Evolutionary conservation across 495 filamentous ascomycete species (phyloP).

Genomic region (Trichoderma parareesei): DNA sequence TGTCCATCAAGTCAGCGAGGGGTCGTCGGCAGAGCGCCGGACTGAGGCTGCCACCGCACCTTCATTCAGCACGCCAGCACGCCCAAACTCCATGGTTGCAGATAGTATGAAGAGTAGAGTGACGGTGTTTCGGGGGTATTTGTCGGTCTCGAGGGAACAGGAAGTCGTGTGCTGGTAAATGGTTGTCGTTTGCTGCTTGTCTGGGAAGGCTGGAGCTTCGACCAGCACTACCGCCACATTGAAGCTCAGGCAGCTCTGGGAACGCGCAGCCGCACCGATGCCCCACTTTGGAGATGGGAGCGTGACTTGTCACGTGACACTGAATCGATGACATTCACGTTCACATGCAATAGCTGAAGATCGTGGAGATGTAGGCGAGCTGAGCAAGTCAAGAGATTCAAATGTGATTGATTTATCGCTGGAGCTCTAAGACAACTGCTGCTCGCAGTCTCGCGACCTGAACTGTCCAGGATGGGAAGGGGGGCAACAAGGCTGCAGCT

Average conservation of each 20-base stretch:
- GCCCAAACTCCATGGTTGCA: slow-evolving; percentile 50
- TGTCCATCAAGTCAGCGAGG: slow-evolving; percentile 15
- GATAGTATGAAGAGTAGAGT: neutral
- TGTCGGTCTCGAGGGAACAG: neutral
- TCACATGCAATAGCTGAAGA: neutral
- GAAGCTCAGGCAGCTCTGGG: slow-evolving; percentile 16
- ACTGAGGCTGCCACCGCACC: slow-evolving; percentile 38
- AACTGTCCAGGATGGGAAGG: too few species aligned
- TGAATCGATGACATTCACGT: neutral
- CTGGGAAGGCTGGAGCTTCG: slow-evolving; percentile 15
- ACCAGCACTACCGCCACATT: neutral
- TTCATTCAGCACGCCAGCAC: slow-evolving; percentile 63
- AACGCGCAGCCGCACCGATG: slow-evolving; percentile 26
- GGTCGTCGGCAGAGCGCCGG: slow-evolving; percentile 12
- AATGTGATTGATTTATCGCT: too few species aligned
- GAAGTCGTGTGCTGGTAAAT: slow-evolving; percentile 2
- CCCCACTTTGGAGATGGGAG: neutral
- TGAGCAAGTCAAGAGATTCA: too few species aligned
- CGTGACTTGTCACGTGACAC: neutral
- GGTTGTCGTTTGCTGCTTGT: slow-evolving; percentile 11
- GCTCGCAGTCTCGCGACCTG: too few species aligned
- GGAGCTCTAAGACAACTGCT: too few species aligned
- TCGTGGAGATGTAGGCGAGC: too few species aligned
- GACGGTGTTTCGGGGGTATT: neutral
- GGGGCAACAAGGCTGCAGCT: too few species aligned